These are phyloP conservation scores for Alternaria postmessia DNA, from an alignment of 2,329 filamentous ascomycete species.

Conservation along the genomic window DNA sequence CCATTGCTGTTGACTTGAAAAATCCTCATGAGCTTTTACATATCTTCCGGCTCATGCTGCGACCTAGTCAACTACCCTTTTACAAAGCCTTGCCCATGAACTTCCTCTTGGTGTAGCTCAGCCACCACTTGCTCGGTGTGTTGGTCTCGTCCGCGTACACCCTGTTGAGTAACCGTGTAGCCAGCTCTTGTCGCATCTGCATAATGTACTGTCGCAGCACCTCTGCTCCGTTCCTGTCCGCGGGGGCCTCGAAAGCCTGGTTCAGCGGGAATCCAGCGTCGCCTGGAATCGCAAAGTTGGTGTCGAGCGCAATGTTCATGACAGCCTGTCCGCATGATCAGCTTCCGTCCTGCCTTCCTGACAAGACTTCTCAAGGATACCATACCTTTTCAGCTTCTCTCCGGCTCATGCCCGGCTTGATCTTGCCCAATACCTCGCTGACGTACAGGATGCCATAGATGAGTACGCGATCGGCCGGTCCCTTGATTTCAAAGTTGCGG, in stretches of 20 bases:
- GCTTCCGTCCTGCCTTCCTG: slow-evolving; percentile 45
- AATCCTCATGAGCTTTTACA: too few species aligned
- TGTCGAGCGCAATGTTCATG: slow-evolving; percentile 88
- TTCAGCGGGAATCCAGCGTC: slow-evolving; percentile 94
- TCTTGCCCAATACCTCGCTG: slow-evolving; percentile 87
- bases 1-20: neutral
- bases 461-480: slow-evolving; percentile 89
- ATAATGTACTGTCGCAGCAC: slow-evolving; percentile 85
- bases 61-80: neutral
- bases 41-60: neutral
- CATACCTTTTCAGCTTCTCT: slow-evolving; percentile 71
- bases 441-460: slow-evolving; percentile 97
- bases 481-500: slow-evolving; percentile 99
- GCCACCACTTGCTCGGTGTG: slow-evolving; percentile 84
- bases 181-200: slow-evolving; percentile 93
- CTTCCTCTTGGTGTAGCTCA: slow-evolving; percentile 98
- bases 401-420: slow-evolving; percentile 74
- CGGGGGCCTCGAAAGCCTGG: slow-evolving; percentile 92
- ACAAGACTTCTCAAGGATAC: neutral
- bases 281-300: slow-evolving; percentile 91
- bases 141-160: slow-evolving; percentile 78
- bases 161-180: slow-evolving; percentile 79
- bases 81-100: slow-evolving; percentile 88
- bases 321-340: slow-evolving; percentile 67
- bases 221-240: slow-evolving; percentile 88